Conservation (phyloP, 768 basidiomycete species). For the Termitomyces sp. region DNA sequence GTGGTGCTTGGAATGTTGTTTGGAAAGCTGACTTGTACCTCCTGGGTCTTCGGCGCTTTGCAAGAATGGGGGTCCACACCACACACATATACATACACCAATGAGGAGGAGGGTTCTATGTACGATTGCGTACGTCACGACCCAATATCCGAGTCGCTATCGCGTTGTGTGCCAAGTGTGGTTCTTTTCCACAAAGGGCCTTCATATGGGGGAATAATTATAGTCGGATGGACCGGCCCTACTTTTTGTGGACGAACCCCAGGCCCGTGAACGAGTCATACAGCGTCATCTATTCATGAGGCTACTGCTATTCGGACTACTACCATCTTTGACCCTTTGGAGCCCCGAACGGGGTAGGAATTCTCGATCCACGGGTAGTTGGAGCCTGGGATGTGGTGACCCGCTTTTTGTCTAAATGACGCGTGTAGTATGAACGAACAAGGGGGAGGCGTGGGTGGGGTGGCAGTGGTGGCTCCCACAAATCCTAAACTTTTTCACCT, state of each 20-base stretch:
- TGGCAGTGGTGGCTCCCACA: no score
- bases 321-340: background rate
- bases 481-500: no score
- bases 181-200: background rate
- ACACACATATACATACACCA: no score
- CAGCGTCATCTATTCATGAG: background rate
- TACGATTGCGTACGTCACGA: background rate
- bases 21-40: background rate
- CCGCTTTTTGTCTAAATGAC: background rate
- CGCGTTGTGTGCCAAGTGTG: background rate
- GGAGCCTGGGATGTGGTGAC: background rate
- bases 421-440: background rate
- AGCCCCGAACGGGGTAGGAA: background rate
- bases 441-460: no score
- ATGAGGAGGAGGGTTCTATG: background rate
- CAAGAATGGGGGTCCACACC: background rate
- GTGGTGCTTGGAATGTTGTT: background rate
- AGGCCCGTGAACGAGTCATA: no score
- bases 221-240: background rate
- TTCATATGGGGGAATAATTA: background rate
- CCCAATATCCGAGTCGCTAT: background rate
- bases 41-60: constrained; percentile 5
- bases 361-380: background rate
- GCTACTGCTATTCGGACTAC: constrained; percentile 3
- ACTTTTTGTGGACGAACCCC: background rate